Base-by-base conservation (phyloP, 1,284 basidiomycete species). In the Cryptococcus sp. region DNA sequence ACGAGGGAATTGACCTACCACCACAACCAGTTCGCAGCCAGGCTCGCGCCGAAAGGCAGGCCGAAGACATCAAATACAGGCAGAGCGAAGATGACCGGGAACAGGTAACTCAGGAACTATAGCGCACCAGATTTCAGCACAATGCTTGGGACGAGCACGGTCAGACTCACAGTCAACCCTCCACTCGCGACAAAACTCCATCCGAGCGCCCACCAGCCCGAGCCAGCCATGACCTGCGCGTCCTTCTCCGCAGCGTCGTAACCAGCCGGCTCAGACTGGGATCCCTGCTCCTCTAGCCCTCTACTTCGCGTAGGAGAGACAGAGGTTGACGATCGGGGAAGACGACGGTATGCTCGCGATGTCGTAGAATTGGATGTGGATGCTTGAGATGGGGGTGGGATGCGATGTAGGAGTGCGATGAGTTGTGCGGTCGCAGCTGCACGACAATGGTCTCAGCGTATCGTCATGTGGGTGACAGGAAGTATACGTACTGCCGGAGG, bases 11-110 rank as follows among this genome's bases (percentile, higher is more conserved):
- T 19, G 19, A 60, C 75, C 61, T 30, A 79, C 80, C 87, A 91
- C 93, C 93, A 98, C 25, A 94, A 80, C 93, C 94, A 98, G 67
- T 89, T 83, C 30, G 84, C 83, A 1, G 94, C 93, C 7, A 95
- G 82, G 54, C 78, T 76, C 8, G 75, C 72, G 0, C 75, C 73
- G 69, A 94, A 87, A 0, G 75, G 68, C 3, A 58, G 27, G 27
- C 70, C 57, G 20, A 78, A 49, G 30, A 84, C 81, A 55, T 96
- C 93, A 71, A 98, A 97, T 3, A 96, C 64, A 0, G 95, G 95
- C 27, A 98, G 84, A 0, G 91, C 85, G 72, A 94, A 97, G n/a
- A 93, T 74, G 8, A 93, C 86, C 0, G 94, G 94, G 69, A 94
- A 89, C 71, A 94, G 83, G 77, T 68, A 93, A 80, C 90, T 92